Percentiles rank a stretch among this genome's conserved stretches.
Evolutionary conservation across 441 rosid genomes (phyloP).

Genomic region (Pelargonium exstipulatum): DNA sequence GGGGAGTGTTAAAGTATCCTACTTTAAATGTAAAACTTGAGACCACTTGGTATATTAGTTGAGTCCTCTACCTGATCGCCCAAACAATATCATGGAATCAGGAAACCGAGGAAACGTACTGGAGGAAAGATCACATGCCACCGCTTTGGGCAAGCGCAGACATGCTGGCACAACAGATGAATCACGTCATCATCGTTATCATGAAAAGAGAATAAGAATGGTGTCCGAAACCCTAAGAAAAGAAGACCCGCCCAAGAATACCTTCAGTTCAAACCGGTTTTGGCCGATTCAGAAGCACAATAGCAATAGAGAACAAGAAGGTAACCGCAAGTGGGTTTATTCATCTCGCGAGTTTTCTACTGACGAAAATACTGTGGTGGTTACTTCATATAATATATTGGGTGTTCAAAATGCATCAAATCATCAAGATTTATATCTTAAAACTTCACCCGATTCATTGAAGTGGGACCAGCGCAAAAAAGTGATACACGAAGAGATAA

Average conservation of each 20-base stretch:
- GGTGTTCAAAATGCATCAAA: constrained; percentile 75
- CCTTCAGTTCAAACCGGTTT: constrained; percentile 27
- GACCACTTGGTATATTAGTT: too few species aligned
- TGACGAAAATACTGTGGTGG: constrained; percentile 58
- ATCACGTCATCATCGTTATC: neutral
- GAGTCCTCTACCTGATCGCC: too few species aligned
- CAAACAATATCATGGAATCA: neutral
- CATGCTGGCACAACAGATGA: constrained; percentile 20
- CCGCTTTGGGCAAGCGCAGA: constrained; percentile 26
- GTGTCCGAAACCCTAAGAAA: constrained; percentile 29
- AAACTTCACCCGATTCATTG: constrained; percentile 45
- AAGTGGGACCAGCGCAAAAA: constrained; percentile 68
- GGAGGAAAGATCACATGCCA: constrained; percentile 19
- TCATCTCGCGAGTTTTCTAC: constrained; percentile 40
- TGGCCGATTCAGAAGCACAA: constrained; percentile 25
- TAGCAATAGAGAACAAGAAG: constrained; percentile 21
- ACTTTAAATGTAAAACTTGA: too few species aligned
- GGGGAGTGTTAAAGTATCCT: too few species aligned
- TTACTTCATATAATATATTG: constrained; percentile 78
- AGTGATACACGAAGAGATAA: constrained; percentile 61
- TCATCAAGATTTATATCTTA: constrained; percentile 64
- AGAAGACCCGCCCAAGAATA: constrained; percentile 21
- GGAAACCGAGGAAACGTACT: neutral
- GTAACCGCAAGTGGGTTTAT: constrained; percentile 60
- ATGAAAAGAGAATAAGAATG: constrained; percentile 25